A percentile compares a stretch with the other conserved stretches of the same genome.
These are phyloP conservation scores for Puya raimondii DNA, from an alignment of 176 grass and related monocot genomes.

Conservation along the genomic window DNA sequence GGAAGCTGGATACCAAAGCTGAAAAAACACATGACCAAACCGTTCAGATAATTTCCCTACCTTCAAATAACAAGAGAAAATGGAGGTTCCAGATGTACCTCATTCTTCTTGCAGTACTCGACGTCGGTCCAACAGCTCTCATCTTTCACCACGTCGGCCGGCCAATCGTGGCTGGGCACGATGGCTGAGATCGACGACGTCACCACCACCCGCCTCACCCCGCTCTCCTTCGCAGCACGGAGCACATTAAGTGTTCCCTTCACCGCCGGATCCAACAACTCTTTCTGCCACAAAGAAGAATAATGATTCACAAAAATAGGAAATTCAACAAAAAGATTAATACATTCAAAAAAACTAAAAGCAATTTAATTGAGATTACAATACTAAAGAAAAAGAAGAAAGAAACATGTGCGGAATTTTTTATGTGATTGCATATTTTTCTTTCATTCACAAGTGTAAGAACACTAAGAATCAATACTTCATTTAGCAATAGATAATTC, in stretches of 20 bases:
- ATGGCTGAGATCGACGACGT: conserved; percentile 64
- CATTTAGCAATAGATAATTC: too few species aligned
- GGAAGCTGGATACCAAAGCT: conserved; percentile 88
- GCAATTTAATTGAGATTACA: too few species aligned
- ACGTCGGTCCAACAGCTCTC: conserved; percentile 80
- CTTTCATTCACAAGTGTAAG: too few species aligned
- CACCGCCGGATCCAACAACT: conserved; percentile 68
- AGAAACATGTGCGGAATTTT: too few species aligned
- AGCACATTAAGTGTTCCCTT: conserved; percentile 76
- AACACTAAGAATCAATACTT: too few species aligned
- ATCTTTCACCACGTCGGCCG: conserved; percentile 48
- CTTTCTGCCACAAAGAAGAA: conserved; percentile 20
- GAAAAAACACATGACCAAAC: background rate
- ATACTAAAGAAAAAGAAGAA: too few species aligned
- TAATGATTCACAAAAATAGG: background rate
- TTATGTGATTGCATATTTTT: too few species aligned
- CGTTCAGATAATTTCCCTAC: background rate
- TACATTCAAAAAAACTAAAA: background rate
- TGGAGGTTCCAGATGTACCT: conserved; percentile 24
- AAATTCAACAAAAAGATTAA: background rate
- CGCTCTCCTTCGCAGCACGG: conserved; percentile 47
- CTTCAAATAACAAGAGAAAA: background rate
- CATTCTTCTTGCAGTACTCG: conserved; percentile 68
- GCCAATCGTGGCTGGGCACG: conserved; percentile 49
- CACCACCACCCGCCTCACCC: conserved; percentile 57